Evolutionary conservation across 495 filamentous ascomycete species (phyloP).

Genomic region (Hypomontagnella submonticulosa): DNA sequence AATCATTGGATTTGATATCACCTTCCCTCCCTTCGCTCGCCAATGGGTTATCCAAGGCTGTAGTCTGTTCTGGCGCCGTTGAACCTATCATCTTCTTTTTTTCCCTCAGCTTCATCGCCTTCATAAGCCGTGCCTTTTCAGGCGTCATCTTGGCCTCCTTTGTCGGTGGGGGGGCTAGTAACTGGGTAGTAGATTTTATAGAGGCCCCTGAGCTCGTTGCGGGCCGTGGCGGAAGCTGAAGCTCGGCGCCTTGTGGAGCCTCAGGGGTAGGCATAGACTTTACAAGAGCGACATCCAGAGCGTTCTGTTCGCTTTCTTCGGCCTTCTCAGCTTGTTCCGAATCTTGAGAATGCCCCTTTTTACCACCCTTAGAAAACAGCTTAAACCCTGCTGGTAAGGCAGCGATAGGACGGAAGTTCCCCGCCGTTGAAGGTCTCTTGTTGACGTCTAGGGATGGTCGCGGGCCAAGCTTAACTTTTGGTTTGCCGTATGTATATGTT

Average conservation of each 20-base stretch:
- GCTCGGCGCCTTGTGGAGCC: slow-evolving; percentile 42
- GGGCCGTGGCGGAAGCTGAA: slow-evolving; percentile 56
- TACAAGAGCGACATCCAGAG: slow-evolving; percentile 29
- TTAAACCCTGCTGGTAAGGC: slow-evolving; percentile 70
- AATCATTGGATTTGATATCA: slow-evolving; percentile 32
- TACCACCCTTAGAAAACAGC: slow-evolving; percentile 57
- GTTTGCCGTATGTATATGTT: slow-evolving; percentile 66
- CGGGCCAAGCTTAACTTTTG: slow-evolving; percentile 85
- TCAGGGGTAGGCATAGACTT: slow-evolving; percentile 39
- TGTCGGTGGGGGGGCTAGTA: slow-evolving; percentile 47
- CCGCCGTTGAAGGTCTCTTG: slow-evolving; percentile 72
- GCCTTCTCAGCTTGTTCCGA: slow-evolving; percentile 35
- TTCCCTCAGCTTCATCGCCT: slow-evolving; percentile 84
- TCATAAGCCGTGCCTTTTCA: slow-evolving; percentile 92
- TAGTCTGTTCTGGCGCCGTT: slow-evolving; percentile 35
- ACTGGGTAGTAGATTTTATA: slow-evolving; percentile 55
- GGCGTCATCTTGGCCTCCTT: slow-evolving; percentile 77
- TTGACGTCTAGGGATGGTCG: slow-evolving; percentile 77
- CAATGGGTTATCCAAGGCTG: slow-evolving; percentile 10
- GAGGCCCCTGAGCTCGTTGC: slow-evolving; percentile 65
- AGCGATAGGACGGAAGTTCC: slow-evolving; percentile 75
- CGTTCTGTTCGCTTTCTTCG: slow-evolving; percentile 46
- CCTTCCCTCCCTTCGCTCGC: slow-evolving; percentile 36
- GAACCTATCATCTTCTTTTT: slow-evolving; percentile 78
- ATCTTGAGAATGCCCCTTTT: slow-evolving; percentile 53